Percentiles rank a stretch among this genome's conserved stretches.
Conservation (phyloP, 805 yeast genomes). For the Clavispora fructus region DNA sequence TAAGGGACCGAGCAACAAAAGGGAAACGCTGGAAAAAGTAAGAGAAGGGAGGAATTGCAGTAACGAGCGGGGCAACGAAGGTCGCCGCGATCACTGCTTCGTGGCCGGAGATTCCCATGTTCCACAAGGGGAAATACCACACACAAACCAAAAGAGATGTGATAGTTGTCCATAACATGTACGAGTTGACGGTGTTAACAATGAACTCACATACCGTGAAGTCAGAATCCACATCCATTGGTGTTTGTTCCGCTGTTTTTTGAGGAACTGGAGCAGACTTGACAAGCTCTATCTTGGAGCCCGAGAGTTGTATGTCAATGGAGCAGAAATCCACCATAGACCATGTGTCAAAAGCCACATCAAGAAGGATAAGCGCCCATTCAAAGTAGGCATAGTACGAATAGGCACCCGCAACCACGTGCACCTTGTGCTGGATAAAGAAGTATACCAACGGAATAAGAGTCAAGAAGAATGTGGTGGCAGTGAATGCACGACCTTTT, state of each 20-base stretch:
- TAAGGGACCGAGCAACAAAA: slow-evolving; percentile 47
- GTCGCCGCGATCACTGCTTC: slow-evolving; percentile 61
- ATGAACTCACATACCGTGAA: slow-evolving; percentile 33
- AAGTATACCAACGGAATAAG: slow-evolving; percentile 80
- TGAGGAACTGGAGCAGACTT: not conserved
- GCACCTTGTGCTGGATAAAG: slow-evolving; percentile 90
- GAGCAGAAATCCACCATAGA: slow-evolving; percentile 64
- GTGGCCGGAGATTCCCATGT: slow-evolving; percentile 95
- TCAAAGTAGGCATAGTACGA: slow-evolving; percentile 92
- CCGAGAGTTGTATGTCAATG: slow-evolving; percentile 44
- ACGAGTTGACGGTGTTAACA: slow-evolving; percentile 55
- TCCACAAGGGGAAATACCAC: slow-evolving; percentile 98
- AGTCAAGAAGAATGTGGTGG: slow-evolving; percentile 60
- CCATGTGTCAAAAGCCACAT: slow-evolving; percentile 80
- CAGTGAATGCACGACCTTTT: slow-evolving; percentile 48
- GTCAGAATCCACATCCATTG: slow-evolving; percentile 19
- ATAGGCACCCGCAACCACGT: slow-evolving; percentile 86
- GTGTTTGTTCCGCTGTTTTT: not conserved
- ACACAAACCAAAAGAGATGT: slow-evolving; percentile 81
- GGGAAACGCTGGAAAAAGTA: slow-evolving; percentile 37
- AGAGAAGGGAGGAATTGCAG: slow-evolving; percentile 36
- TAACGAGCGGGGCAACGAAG: slow-evolving; percentile 53
- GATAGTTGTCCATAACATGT: slow-evolving; percentile 77
- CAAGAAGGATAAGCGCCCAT: slow-evolving; percentile 83
- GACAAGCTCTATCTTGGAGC: slow-evolving; percentile 18